phyloP scores from a whole-genome alignment of 805 yeast species.

The Ogataea kodamae region DNA sequence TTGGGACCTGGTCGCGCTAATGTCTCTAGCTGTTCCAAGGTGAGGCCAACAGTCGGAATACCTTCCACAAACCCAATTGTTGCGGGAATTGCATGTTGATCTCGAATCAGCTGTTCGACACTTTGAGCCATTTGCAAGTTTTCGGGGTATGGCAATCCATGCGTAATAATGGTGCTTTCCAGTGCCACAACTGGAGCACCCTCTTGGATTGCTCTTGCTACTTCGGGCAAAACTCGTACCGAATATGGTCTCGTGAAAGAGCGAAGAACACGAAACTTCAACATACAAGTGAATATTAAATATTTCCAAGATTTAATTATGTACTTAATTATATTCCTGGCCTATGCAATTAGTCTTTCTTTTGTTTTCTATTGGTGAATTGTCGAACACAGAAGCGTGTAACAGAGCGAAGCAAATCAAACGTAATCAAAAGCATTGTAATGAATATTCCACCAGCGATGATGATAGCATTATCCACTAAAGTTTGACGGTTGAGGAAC shows the following conservation, averaged over 20 bases:
- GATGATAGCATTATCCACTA: slow-evolving; percentile 44
- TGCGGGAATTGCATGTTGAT: slow-evolving; percentile 73
- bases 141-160: slow-evolving; percentile 81
- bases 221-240: slow-evolving; percentile 39
- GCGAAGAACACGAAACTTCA: neutral
- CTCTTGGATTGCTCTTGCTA: slow-evolving; percentile 55
- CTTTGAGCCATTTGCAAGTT: slow-evolving; percentile 67
- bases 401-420: slow-evolving; percentile 11
- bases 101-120: slow-evolving; percentile 62
- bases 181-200: slow-evolving; percentile 72
- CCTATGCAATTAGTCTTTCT: slow-evolving; percentile 1
- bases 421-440: slow-evolving; percentile 5
- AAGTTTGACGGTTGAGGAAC: slow-evolving; percentile 39
- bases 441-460: slow-evolving; percentile 12
- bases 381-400: slow-evolving; percentile 2
- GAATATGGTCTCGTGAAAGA: slow-evolving; percentile 3
- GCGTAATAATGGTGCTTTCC: slow-evolving; percentile 85
- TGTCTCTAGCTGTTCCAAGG: slow-evolving; percentile 41
- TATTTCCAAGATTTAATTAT: slow-evolving; percentile 1
- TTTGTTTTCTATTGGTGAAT: neutral
- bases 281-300: neutral
- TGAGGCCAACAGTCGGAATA: slow-evolving; percentile 64
- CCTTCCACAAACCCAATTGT: slow-evolving; percentile 79
- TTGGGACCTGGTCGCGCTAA: slow-evolving; percentile 42
- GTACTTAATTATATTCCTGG: neutral